Percentiles rank a stretch among this genome's conserved stretches.
phyloP scores from a whole-genome alignment of 2,329 filamentous ascomycete genomes.

The Sclerotinia minor region DNA sequence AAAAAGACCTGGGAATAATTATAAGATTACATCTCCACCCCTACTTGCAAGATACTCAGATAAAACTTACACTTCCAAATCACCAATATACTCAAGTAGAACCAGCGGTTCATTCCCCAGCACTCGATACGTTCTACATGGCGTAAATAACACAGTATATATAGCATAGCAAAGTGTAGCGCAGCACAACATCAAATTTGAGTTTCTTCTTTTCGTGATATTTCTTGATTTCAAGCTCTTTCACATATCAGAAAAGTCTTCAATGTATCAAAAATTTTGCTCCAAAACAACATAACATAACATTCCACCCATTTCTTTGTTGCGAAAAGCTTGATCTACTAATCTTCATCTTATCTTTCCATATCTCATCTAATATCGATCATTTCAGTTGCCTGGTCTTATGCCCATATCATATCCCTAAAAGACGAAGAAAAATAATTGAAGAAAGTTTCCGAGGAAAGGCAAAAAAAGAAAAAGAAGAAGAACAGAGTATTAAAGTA shows the following conservation, averaged over 20 bases:
- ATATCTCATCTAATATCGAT: constrained; percentile 20
- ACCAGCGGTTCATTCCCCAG: too few species aligned
- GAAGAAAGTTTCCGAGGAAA: neutral
- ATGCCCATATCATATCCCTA: constrained; percentile 18
- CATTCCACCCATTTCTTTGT: constrained; percentile 10
- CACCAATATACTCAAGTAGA: too few species aligned
- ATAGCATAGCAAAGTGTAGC: too few species aligned
- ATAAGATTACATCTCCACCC: too few species aligned
- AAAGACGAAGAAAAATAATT: constrained; percentile 13
- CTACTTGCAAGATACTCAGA: too few species aligned
- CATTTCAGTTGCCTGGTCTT: constrained; percentile 19
- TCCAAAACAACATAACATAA: constrained; percentile 1
- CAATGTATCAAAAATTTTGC: neutral
- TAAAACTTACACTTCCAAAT: too few species aligned
- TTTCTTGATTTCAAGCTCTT: constrained; percentile 3
- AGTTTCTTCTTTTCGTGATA: neutral
- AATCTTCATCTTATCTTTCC: constrained; percentile 19
- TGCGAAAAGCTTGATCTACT: constrained; percentile 5
- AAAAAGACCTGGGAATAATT: too few species aligned
- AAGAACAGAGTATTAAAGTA: constrained; percentile 19
- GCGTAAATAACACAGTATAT: too few species aligned
- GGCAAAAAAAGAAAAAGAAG: neutral
- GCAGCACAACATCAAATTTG: neutral
- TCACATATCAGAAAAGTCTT: constrained; percentile 15
- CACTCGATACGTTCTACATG: too few species aligned